Evolutionary conservation across 768 basidiomycete genomes (phyloP).

Genomic region (Cystobasidium ongulense): DNA sequence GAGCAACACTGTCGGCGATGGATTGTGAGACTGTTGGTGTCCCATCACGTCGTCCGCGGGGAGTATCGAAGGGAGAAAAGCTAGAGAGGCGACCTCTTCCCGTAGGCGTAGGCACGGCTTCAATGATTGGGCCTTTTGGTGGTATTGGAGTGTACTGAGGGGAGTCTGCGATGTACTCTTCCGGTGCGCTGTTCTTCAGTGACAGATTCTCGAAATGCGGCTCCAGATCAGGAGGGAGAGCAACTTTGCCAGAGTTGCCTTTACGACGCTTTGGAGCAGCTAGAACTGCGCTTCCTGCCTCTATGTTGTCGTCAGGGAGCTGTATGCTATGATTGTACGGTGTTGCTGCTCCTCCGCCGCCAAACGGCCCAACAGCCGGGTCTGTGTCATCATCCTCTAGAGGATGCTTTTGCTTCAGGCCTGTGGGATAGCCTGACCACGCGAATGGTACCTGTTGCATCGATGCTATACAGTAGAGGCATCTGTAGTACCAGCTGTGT

Average conservation of each 20-base stretch:
- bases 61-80: not conserved
- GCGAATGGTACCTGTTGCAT: not conserved
- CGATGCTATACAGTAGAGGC: not conserved
- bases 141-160: not conserved
- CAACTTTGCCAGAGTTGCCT: not conserved
- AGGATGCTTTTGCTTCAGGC: not conserved
- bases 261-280: not conserved
- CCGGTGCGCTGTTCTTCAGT: not conserved
- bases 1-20: not conserved
- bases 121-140: not conserved
- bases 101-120: not conserved
- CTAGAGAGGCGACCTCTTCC: not conserved
- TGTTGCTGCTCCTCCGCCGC: not conserved
- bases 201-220: not conserved
- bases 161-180: not conserved
- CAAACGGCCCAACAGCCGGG: not conserved
- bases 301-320: not conserved
- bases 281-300: not conserved
- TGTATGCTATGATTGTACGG: not conserved
- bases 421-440: not conserved
- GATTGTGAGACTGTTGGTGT: not conserved
- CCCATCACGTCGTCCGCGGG: not conserved
- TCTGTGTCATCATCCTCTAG: slow-evolving; percentile 1
- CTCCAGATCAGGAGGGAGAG: not conserved
- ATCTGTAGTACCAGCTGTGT: not conserved